Percentiles rank a stretch among this genome's conserved stretches.
These are phyloP conservation scores for Colletotrichum tabaci DNA, from an alignment of 2,329 filamentous ascomycete species.

Conservation along the genomic window DNA sequence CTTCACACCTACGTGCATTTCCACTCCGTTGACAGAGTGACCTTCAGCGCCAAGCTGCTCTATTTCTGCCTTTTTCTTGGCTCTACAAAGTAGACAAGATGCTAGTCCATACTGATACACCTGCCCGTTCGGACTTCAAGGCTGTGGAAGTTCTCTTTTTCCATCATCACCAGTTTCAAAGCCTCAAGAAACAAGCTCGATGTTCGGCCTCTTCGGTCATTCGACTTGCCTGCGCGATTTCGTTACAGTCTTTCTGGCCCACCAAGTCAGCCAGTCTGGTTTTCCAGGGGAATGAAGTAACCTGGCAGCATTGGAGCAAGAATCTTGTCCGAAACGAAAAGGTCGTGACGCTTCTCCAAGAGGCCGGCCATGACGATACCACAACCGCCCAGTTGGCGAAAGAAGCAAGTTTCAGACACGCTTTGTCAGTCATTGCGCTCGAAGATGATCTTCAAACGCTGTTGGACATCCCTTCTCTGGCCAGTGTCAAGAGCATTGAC, in stretches of 20 bases:
- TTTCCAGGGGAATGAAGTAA: neutral
- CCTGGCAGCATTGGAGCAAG: conserved; percentile 6
- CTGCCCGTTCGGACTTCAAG: neutral
- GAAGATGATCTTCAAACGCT: neutral
- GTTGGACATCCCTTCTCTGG: neutral
- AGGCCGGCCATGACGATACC: neutral
- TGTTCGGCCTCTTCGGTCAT: conserved; percentile 26
- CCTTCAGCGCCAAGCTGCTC: neutral
- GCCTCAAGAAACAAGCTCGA: conserved; percentile 10
- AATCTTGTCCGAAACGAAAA: neutral
- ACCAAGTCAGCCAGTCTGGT: neutral
- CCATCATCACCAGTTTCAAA: neutral
- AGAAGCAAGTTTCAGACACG: neutral
- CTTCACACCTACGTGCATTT: neutral
- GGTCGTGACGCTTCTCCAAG: neutral
- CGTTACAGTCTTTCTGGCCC: conserved; percentile 11
- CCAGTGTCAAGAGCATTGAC: neutral
- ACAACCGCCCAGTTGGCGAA: too few species aligned
- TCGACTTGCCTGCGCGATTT: conserved; percentile 20
- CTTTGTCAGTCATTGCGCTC: conserved; percentile 2
- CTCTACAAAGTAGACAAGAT: neutral
- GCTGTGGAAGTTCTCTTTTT: conserved; percentile 14
- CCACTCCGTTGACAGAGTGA: neutral
- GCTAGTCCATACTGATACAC: neutral
- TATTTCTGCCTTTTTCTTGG: neutral